Base-by-base conservation (phyloP, 2,329 filamentous ascomycete genomes). In the Venturia asperata region DNA sequence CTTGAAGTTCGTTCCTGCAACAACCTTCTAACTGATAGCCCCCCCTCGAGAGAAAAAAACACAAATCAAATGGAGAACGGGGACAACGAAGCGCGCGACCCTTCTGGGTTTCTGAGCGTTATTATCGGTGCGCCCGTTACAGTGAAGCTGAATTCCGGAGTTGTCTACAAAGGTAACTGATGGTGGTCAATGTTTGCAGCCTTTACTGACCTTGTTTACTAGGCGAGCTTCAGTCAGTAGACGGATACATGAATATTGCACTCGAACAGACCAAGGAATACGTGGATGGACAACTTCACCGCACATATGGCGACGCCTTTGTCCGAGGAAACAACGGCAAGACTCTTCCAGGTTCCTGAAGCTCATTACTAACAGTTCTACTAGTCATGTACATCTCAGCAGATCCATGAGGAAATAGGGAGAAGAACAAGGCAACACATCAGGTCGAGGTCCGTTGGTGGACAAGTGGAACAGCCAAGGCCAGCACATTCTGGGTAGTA, bases 211-310 rank as follows among this genome's bases (percentile, higher is more conserved):
- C 5, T 42, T 24, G 10, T 60, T 21, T 21, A 34, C 21, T 68
- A 97, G 93, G 94, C 70, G 92, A 97, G 75, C 84, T 97, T 45
- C 92, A 97, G 76, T 96, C 92, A 0, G 93, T 99, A 62, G 94
- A 99, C 77, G 94, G 94, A 63, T 99, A 97, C 79, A 99, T 99
- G 94, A 99, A 99, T 79, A 97, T 99, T 75, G 93, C 94, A 15
- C 85, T 99, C 39, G 94, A 99, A 77, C 94, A 96, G 79, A 96
- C 92, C 24, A 88, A 91, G 69, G 94, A 99, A 78, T 92, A 88
- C 71, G 89, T 97, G 70, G 89, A 96, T 73, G 93, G 92, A 52
- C 85, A 87, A 69, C 86, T 93, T 77, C 85, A 89, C 71, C 85
- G 90, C 72, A 89, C 85, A 64, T 97, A 96, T 75, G 93, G 93